Conservation (phyloP, 2,329 filamentous ascomycete species). For the Rutstroemia sp. region DNA sequence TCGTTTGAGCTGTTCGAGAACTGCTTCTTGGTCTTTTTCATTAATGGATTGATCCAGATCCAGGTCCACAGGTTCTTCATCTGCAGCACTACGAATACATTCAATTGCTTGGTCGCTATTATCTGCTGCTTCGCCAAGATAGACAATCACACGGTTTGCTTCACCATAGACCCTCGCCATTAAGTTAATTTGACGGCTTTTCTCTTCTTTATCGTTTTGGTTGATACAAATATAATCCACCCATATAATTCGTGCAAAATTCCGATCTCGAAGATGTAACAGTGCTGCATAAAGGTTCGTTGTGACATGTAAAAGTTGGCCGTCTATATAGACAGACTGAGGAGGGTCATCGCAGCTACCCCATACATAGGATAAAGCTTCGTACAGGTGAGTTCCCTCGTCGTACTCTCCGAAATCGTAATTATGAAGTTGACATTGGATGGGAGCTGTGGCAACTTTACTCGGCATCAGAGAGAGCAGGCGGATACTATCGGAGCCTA, state of each 20-base stretch:
- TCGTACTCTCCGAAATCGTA: background rate
- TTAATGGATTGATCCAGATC: background rate
- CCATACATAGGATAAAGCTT: background rate
- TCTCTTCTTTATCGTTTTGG: background rate
- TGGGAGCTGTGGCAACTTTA: background rate
- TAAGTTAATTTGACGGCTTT: background rate
- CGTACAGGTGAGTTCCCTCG: background rate
- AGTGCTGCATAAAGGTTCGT: background rate
- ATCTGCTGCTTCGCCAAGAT: background rate
- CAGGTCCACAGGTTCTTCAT: too few relatives aligned
- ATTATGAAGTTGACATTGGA: background rate
- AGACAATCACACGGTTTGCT: background rate
- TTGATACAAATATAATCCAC: background rate
- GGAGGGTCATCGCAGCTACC: accelerated
- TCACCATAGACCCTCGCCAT: background rate
- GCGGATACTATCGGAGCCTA: background rate
- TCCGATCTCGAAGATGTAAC: background rate
- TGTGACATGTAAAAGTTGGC: accelerated
- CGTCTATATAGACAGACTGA: background rate
- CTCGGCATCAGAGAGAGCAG: background rate
- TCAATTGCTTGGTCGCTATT: background rate
- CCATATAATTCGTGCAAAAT: background rate
- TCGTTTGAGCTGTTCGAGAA: background rate
- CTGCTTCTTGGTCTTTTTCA: accelerated
- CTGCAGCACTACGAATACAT: background rate